Evolutionary conservation across 371 early-diverging fungal genomes (phyloP).

Genomic region (Nematocida sp.): DNA sequence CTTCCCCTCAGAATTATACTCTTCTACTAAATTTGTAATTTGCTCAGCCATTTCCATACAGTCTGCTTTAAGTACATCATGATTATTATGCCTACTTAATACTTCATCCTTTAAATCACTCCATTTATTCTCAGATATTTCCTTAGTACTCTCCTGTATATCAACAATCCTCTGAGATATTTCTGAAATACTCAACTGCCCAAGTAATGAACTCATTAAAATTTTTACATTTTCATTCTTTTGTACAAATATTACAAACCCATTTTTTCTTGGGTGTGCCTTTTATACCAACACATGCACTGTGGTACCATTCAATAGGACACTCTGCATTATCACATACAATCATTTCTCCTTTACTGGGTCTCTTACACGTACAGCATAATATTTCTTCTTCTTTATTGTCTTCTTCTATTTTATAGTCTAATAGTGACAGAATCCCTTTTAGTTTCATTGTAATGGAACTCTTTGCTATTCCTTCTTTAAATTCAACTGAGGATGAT

Average conservation of each 20-base stretch:
- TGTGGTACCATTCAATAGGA: constrained; percentile 88
- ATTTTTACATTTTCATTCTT: constrained; percentile 20
- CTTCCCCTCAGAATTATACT: background rate
- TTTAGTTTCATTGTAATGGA: constrained; percentile 14
- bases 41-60: background rate
- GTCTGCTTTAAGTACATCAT: background rate
- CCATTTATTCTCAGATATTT: background rate
- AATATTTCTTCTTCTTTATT: constrained; percentile 25
- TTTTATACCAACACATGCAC: constrained; percentile 81
- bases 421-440: constrained; percentile 14
- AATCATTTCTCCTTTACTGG: constrained; percentile 69
- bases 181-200: background rate
- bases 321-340: constrained; percentile 72
- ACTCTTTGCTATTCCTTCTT: constrained; percentile 40
- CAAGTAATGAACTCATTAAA: constrained; percentile 21
- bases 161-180: constrained; percentile 38
- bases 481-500: constrained; percentile 37
- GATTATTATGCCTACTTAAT: constrained; percentile 6
- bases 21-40: background rate
- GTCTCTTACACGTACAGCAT: constrained; percentile 68
- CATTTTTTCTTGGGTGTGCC: constrained; percentile 82
- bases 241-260: constrained; percentile 77
- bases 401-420: constrained; percentile 29
- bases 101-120: constrained; percentile 1
- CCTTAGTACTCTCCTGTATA: background rate